Conservation (phyloP, 345 rosid genomes). For the Mallotus nudiflorus region DNA sequence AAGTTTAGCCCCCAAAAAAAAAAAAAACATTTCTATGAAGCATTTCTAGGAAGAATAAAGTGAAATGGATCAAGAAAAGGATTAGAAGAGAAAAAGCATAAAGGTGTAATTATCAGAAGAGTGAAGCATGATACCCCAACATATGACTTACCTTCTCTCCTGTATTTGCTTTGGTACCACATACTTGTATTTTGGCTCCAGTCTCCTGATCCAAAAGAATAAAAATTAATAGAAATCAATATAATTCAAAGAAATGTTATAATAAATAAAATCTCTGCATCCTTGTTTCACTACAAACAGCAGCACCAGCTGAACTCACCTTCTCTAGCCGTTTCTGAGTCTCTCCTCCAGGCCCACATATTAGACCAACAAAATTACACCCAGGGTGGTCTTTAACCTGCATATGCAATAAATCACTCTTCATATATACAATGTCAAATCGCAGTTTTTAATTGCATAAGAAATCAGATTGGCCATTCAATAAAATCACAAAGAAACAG, state of each 20-base stretch:
- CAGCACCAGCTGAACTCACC: conserved; percentile 40
- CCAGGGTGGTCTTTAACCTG: conserved; percentile 78
- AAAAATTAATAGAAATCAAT: conserved; percentile 2
- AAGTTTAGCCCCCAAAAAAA: too few species aligned
- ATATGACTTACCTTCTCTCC: conserved; percentile 64
- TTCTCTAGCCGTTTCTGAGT: conserved; percentile 76
- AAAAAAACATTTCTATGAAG: too few species aligned
- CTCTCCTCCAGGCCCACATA: conserved; percentile 81
- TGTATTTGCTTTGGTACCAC: conserved; percentile 53
- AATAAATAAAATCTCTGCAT: not conserved
- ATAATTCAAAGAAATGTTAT: not conserved
- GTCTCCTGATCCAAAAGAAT: conserved; percentile 63
- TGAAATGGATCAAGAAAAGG: not conserved
- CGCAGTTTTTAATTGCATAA: not conserved
- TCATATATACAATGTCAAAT: not conserved
- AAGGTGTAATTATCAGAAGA: not conserved
- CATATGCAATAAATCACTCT: conserved; percentile 7
- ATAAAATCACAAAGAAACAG: not conserved
- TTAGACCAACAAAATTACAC: conserved; percentile 66
- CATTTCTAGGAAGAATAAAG: not conserved
- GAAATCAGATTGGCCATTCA: not conserved
- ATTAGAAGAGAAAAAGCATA: not conserved
- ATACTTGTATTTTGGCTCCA: conserved; percentile 67
- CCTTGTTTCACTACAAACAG: not conserved
- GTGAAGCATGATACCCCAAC: not conserved